Evolutionary conservation across 345 rosid genomes (phyloP).

Genomic region (Pistacia vera): DNA sequence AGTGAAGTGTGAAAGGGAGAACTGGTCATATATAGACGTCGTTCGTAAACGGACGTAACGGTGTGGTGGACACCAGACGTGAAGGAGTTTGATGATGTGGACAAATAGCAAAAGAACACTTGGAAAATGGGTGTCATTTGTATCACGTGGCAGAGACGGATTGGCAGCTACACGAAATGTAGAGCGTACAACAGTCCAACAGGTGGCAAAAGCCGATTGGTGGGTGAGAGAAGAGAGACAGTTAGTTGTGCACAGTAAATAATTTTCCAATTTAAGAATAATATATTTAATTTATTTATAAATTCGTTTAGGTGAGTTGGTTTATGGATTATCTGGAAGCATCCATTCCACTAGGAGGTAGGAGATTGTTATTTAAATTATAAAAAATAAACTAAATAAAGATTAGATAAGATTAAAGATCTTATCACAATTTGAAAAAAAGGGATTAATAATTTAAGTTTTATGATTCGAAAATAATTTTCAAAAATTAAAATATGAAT

Average conservation of each 20-base stretch:
- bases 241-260: background rate
- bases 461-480: background rate
- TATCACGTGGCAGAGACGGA: constrained; percentile 38
- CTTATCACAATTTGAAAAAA: background rate
- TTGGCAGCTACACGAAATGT: constrained; percentile 32
- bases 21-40: constrained; percentile 17
- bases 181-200: background rate
- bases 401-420: background rate
- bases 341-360: background rate
- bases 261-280: background rate
- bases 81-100: background rate
- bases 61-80: constrained; percentile 18
- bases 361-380: background rate
- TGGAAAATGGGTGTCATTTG: constrained; percentile 33
- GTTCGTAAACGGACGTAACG: background rate
- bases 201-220: constrained; percentile 16
- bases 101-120: constrained; percentile 20
- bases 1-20: background rate
- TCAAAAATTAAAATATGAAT: background rate
- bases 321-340: background rate
- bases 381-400: no score
- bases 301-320: background rate
- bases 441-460: background rate
- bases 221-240: no score
- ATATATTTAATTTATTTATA: background rate